Percentiles rank a stretch among this genome's conserved stretches.
These are phyloP conservation scores for Leccinum broughii DNA, from an alignment of 768 basidiomycete species.

Conservation along the genomic window DNA sequence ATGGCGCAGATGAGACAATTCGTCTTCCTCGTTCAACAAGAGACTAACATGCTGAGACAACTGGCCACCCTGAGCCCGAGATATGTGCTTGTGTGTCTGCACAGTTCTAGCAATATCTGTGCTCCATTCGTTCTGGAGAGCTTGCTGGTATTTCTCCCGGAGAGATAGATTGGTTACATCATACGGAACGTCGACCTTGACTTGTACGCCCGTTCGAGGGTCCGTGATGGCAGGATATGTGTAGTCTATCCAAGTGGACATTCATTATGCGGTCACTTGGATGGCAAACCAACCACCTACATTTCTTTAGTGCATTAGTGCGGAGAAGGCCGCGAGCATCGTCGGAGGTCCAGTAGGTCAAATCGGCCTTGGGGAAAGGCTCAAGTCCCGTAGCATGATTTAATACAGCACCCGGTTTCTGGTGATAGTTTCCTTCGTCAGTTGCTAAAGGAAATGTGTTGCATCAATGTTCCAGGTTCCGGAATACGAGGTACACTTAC, in stretches of 20 bases:
- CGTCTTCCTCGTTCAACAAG: slow-evolving; percentile 5
- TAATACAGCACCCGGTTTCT: neutral
- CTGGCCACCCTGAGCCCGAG: neutral
- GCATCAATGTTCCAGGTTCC: neutral
- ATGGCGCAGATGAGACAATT: slow-evolving; percentile 1
- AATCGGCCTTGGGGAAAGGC: slow-evolving; percentile 15
- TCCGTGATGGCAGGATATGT: slow-evolving; percentile 22
- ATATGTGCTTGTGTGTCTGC: neutral
- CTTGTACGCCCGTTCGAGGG: neutral
- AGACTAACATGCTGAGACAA: slow-evolving; percentile 2
- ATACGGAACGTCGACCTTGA: slow-evolving; percentile 14
- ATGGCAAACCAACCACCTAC: neutral
- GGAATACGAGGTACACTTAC: slow-evolving; percentile 1
- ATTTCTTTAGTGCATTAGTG: slow-evolving; percentile 1
- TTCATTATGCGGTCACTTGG: neutral
- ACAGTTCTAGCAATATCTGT: neutral
- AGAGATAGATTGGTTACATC: neutral
- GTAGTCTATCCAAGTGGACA: slow-evolving; percentile 11
- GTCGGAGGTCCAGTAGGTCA: slow-evolving; percentile 20
- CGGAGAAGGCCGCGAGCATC: slow-evolving; percentile 3
- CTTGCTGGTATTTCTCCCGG: slow-evolving; percentile 7
- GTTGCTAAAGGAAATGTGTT: slow-evolving; percentile 2
- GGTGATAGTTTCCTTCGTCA: neutral
- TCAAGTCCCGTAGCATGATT: neutral
- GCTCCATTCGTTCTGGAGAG: slow-evolving; percentile 9